Evolutionary conservation across 2,329 filamentous ascomycete genomes (phyloP).

Genomic region (Fusarium sarcochroum): DNA sequence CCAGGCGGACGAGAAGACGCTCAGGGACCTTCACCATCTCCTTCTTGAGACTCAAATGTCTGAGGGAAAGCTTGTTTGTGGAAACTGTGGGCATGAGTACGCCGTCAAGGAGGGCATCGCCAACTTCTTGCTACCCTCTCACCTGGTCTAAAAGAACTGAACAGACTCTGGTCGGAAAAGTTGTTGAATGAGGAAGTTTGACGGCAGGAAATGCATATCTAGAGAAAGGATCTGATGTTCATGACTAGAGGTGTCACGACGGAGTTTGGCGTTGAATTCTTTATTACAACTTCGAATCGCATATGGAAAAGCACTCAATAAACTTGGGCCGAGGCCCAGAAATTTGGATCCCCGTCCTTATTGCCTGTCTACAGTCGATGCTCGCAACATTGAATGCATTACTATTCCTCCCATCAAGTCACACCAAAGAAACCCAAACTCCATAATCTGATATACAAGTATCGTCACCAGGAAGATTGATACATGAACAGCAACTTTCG

Average conservation of each 20-base stretch:
- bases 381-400: slow-evolving; percentile 42
- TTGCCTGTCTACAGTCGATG: slow-evolving; percentile 40
- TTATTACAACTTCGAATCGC: slow-evolving; percentile 30
- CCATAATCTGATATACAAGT: slow-evolving; percentile 51
- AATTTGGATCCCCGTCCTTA: slow-evolving; percentile 24
- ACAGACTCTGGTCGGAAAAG: not conserved
- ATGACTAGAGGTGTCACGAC: slow-evolving; percentile 27
- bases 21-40: slow-evolving; percentile 84
- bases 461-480: slow-evolving; percentile 23
- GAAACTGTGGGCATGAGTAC: slow-evolving; percentile 93
- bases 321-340: slow-evolving; percentile 19
- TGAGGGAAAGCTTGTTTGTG: slow-evolving; percentile 91
- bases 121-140: slow-evolving; percentile 94
- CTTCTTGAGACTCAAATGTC: slow-evolving; percentile 91
- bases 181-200: not conserved
- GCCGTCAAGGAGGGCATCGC: slow-evolving; percentile 95
- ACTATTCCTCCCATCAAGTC: slow-evolving; percentile 45
- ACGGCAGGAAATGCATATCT: slow-evolving; percentile 1
- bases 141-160: slow-evolving; percentile 73
- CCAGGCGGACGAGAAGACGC: slow-evolving; percentile 75
- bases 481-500: slow-evolving; percentile 30
- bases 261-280: slow-evolving; percentile 48
- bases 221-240: slow-evolving; percentile 4
- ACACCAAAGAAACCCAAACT: slow-evolving; percentile 49
- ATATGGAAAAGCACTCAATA: slow-evolving; percentile 32